phyloP scores from a whole-genome alignment of 2,329 filamentous ascomycete genomes.

The Paecilomyces niveus region DNA sequence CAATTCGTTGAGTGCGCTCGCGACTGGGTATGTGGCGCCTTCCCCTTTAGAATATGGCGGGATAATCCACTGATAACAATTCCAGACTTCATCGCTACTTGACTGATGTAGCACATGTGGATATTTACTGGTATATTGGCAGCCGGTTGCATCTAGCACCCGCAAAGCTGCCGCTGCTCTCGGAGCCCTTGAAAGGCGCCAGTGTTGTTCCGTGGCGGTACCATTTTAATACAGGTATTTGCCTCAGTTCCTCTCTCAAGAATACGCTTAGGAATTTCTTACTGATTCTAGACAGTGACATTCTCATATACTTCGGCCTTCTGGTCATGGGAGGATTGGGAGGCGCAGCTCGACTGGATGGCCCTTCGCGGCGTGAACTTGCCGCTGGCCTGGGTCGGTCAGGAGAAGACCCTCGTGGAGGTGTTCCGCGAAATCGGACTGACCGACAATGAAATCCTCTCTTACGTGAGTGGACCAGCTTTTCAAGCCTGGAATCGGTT shows the following conservation, averaged over 20 bases:
- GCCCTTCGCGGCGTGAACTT: constrained; percentile 47
- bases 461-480: constrained; percentile 45
- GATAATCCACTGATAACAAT: background rate
- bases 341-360: constrained; percentile 47
- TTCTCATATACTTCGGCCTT: constrained; percentile 47
- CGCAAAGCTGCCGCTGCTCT: constrained; percentile 20
- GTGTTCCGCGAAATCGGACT: constrained; percentile 43
- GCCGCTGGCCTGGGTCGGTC: constrained; percentile 46
- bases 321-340: constrained; percentile 50
- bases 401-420: constrained; percentile 45
- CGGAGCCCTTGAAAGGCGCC: constrained; percentile 29
- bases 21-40: constrained; percentile 20
- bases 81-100: constrained; percentile 35
- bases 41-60: background rate
- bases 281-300: constrained; percentile 30
- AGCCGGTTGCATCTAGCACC: constrained; percentile 31
- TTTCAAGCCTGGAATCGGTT: constrained; percentile 51
- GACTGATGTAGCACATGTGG: constrained; percentile 34
- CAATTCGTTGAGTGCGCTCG: constrained; percentile 26
- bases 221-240: constrained; percentile 44
- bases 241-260: background rate
- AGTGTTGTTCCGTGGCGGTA: constrained; percentile 43
- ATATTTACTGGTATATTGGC: constrained; percentile 44
- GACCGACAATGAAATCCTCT: constrained; percentile 36
- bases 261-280: background rate